Conservation (phyloP, 2,329 filamentous ascomycete genomes). For the Aschersonia sp. region DNA sequence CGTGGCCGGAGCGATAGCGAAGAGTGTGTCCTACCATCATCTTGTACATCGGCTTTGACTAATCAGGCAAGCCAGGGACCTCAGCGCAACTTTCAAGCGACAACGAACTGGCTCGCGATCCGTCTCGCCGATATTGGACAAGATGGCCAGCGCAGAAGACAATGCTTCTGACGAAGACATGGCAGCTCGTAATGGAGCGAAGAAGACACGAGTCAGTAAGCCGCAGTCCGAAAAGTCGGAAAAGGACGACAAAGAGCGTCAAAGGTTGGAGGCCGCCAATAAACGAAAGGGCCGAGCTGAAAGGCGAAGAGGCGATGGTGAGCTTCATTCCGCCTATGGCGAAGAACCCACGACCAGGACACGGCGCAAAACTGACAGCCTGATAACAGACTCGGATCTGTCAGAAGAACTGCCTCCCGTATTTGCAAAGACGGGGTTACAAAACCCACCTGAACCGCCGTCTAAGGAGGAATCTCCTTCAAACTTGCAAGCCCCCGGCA, state of each 20-base stretch:
- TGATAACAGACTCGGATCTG: constrained; percentile 50
- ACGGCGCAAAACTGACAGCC: not conserved
- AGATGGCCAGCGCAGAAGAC: constrained; percentile 32
- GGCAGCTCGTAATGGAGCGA: constrained; percentile 33
- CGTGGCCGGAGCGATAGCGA: constrained; percentile 81
- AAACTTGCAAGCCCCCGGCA: constrained; percentile 17
- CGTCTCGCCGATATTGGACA: constrained; percentile 35
- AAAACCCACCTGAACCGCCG: constrained; percentile 16
- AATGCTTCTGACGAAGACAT: constrained; percentile 62
- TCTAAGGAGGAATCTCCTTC: constrained; percentile 14
- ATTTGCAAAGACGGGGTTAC: constrained; percentile 19
- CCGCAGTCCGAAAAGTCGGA: constrained; percentile 48
- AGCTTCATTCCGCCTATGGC: not conserved
- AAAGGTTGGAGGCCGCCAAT: constrained; percentile 58
- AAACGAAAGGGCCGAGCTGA: constrained; percentile 74
- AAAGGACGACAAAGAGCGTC: constrained; percentile 60
- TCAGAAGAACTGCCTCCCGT: constrained; percentile 49
- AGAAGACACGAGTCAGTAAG: constrained; percentile 46
- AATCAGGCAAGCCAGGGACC: constrained; percentile 32
- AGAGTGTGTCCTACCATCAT: constrained; percentile 50
- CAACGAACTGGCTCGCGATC: constrained; percentile 72
- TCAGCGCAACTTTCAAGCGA: constrained; percentile 58
- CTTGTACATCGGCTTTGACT: constrained; percentile 7
- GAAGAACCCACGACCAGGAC: not conserved
- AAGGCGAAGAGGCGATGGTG: constrained; percentile 68